Evolutionary conservation across 164 flowering plant species (phyloP).

Genomic region (grape (Vitis vinifera)): ASM3070453v1 NC_081816.1:2431501-2432000

Average conservation of each 20-base stretch:
- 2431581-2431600: not conserved
- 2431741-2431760: conserved; percentile 12
- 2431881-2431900: too few relatives aligned
- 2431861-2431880: too few relatives aligned
- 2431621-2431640: conserved; percentile 4
- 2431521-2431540: not conserved
- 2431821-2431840: too few relatives aligned
- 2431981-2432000: too few relatives aligned
- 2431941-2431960: too few relatives aligned
- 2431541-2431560: not conserved
- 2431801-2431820: not conserved
- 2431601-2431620: not conserved
- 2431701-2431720: not conserved
- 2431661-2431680: conserved; percentile 5
- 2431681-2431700: conserved; percentile 4
- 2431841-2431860: too few relatives aligned
- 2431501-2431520: conserved; percentile 6
- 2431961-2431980: too few relatives aligned
- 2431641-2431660: not conserved
- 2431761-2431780: conserved; percentile 13
- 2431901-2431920: too few relatives aligned
- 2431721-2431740: conserved; percentile 11
- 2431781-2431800: conserved; percentile 9
- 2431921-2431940: not conserved
- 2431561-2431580: not conserved